phyloP scores from a whole-genome alignment of 768 basidiomycete species.

The Mycena rebaudengoi region DNA sequence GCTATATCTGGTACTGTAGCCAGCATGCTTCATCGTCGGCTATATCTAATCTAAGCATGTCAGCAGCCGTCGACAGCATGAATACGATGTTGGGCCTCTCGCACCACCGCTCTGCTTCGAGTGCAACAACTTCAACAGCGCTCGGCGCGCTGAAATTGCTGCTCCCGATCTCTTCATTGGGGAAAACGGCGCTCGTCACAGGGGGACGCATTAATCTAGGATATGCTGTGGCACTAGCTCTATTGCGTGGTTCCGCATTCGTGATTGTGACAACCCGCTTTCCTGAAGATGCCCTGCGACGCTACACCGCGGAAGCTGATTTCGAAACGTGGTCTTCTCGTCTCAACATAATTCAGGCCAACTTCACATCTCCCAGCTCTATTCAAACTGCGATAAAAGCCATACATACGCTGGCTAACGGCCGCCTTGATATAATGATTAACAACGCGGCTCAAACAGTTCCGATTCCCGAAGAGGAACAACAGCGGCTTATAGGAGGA shows the following conservation, averaged over 20 bases:
- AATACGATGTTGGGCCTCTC: constrained; percentile 19
- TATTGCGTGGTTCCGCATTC: constrained; percentile 41
- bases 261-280: constrained; percentile 43
- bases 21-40: neutral
- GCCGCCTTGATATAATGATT: constrained; percentile 41
- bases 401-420: constrained; percentile 31
- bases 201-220: constrained; percentile 46
- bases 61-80: constrained; percentile 24
- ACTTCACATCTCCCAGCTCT: constrained; percentile 44
- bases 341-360: constrained; percentile 41
- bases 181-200: constrained; percentile 42
- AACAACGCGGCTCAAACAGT: constrained; percentile 49
- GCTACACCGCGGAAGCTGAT: constrained; percentile 39
- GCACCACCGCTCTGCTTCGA: constrained; percentile 17
- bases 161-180: constrained; percentile 31
- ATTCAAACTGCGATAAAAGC: constrained; percentile 39
- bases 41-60: no score
- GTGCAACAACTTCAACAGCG: constrained; percentile 19
- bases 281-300: constrained; percentile 40
- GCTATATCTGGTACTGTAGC: constrained; percentile 28
- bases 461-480: constrained; percentile 37
- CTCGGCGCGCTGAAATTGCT: constrained; percentile 15
- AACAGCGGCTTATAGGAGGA: constrained; percentile 34
- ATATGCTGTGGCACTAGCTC: constrained; percentile 39
- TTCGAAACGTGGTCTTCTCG: constrained; percentile 33